Percentiles rank a stretch among this genome's conserved stretches.
phyloP scores from a whole-genome alignment of 148 eudicot species.

The Beta vulgaris region DNA sequence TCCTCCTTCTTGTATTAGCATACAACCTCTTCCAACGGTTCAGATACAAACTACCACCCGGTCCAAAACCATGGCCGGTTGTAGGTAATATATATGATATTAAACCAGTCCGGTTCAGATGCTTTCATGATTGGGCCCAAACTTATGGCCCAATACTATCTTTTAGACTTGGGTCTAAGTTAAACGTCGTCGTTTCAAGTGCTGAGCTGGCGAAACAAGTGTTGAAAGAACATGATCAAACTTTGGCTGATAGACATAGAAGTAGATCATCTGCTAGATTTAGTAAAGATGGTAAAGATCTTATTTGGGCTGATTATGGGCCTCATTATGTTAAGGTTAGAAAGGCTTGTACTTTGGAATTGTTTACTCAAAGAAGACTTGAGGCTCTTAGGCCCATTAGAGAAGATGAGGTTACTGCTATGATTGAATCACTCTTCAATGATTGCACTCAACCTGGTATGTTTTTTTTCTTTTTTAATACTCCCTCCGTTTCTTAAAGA shows the following conservation, averaged over 20 bases:
- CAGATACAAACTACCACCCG: slow-evolving; percentile 71
- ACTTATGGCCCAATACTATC: slow-evolving; percentile 76
- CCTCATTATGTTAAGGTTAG: slow-evolving; percentile 91
- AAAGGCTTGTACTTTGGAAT: slow-evolving; percentile 65
- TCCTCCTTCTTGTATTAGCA: slow-evolving; percentile 30
- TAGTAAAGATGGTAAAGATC: slow-evolving; percentile 62
- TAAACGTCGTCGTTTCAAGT: slow-evolving; percentile 60
- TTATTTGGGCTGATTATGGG: slow-evolving; percentile 89
- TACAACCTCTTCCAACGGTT: slow-evolving; percentile 44
- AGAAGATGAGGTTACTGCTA: slow-evolving; percentile 89
- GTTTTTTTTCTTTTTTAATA: neutral
- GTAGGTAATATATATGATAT: slow-evolving; percentile 79
- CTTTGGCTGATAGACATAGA: slow-evolving; percentile 62
- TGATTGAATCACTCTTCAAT: slow-evolving; percentile 63
- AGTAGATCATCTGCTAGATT: slow-evolving; percentile 47
- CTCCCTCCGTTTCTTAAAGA: no score
- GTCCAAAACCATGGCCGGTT: slow-evolving; percentile 65
- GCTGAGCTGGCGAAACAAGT: slow-evolving; percentile 66
- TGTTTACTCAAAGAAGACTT: slow-evolving; percentile 66
- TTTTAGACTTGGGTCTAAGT: slow-evolving; percentile 54
- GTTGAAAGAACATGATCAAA: slow-evolving; percentile 69
- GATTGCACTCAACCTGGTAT: slow-evolving; percentile 54
- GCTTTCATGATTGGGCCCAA: slow-evolving; percentile 70
- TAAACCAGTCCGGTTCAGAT: slow-evolving; percentile 59
- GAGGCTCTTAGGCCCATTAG: slow-evolving; percentile 71